These are phyloP conservation scores for Platanus orientalis DNA, from an alignment of 164 flowering plant species.

Conservation along the genomic window DNA sequence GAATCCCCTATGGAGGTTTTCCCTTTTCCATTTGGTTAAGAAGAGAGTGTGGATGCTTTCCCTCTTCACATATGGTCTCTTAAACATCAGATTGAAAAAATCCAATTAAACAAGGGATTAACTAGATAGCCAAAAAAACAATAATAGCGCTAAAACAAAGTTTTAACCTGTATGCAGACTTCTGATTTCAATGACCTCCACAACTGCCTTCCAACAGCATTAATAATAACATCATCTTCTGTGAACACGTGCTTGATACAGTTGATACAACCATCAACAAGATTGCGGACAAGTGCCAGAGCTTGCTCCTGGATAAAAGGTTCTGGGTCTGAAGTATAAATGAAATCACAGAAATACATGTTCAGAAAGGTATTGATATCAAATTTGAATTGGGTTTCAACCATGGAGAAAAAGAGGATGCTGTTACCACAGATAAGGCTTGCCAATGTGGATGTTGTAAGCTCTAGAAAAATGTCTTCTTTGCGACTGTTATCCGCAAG, in stretches of 20 bases:
- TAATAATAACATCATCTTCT: constrained; percentile 59
- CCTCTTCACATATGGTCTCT: neutral
- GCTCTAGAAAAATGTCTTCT: constrained; percentile 54
- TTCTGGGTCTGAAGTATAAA: constrained; percentile 63
- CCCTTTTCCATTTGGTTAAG: too few relatives aligned
- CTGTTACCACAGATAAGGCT: constrained; percentile 77
- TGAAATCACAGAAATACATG: neutral
- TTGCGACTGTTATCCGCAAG: constrained; percentile 58
- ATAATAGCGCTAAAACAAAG: constrained; percentile 7
- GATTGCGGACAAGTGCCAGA: constrained; percentile 80
- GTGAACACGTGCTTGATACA: constrained; percentile 56
- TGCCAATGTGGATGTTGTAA: constrained; percentile 54
- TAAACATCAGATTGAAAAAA: neutral
- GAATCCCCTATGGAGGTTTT: neutral
- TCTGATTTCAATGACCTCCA: constrained; percentile 43
- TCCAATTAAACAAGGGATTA: neutral
- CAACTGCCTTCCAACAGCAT: constrained; percentile 73
- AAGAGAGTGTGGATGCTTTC: neutral
- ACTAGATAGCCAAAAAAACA: neutral
- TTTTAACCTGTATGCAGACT: constrained; percentile 71
- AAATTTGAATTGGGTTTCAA: constrained; percentile 1
- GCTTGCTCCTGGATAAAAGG: constrained; percentile 87
- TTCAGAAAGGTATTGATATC: neutral
- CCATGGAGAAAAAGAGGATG: constrained; percentile 4
- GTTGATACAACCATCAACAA: constrained; percentile 66